These are phyloP conservation scores for Neofusicoccum umdonicola DNA, from an alignment of 2,329 filamentous ascomycete species.

Conservation along the genomic window DNA sequence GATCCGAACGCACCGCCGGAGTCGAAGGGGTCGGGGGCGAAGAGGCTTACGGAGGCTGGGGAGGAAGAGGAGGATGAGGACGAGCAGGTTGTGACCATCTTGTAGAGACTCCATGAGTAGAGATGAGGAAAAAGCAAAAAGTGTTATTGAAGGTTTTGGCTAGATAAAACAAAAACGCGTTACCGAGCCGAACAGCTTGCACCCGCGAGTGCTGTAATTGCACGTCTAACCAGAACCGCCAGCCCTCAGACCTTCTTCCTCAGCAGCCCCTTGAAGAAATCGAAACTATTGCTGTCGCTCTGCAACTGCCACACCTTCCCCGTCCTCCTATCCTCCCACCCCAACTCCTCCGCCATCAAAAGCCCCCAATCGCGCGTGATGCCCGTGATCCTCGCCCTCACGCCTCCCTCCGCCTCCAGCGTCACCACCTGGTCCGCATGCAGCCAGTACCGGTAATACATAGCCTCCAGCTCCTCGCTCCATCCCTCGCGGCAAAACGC, in stretches of 20 bases:
- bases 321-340: constrained; percentile 67
- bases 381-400: constrained; percentile 73
- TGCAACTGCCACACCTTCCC: constrained; percentile 81
- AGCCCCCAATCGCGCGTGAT: constrained; percentile 92
- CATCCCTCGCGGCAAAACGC: constrained; percentile 76
- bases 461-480: constrained; percentile 45
- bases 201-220: no score
- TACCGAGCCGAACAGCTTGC: no score
- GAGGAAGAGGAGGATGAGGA: constrained; percentile 32
- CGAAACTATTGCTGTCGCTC: constrained; percentile 97
- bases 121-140: neutral
- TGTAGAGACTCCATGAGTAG: neutral
- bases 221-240: no score
- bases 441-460: constrained; percentile 22
- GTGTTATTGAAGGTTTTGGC: neutral
- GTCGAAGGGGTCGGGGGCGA: constrained; percentile 26
- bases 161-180: neutral
- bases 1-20: constrained; percentile 29
- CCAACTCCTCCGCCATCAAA: constrained; percentile 78
- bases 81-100: constrained; percentile 34
- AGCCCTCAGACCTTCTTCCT: constrained; percentile 65
- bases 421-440: constrained; percentile 64
- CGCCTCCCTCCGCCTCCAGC: constrained; percentile 76
- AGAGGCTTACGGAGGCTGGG: constrained; percentile 22
- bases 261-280: constrained; percentile 88